Evolutionary conservation across 192 early-diverging fungal genomes (phyloP), one percentile per base, ranked within the genome.

Genomic region (Umbelopsis ramanniana): DNA sequence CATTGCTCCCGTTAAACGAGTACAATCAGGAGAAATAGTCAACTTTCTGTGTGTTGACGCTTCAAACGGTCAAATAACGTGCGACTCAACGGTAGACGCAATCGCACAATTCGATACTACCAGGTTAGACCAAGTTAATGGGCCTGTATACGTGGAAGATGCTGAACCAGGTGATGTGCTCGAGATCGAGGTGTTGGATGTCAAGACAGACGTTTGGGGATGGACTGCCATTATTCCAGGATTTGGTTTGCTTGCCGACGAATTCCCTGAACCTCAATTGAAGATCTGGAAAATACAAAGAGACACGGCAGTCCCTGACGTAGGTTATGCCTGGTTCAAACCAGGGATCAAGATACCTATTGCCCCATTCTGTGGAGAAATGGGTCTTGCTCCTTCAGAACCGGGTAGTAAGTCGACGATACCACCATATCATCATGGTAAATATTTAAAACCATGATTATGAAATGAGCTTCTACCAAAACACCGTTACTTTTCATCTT

Each of bases 201-300:
- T 35, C 70, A 72, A 15, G 40, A 66, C 43, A 55, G 72, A 17
- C 19, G 48, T 50, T 71, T 63, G 57, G 57, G 57, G 57, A 0
- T 63, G 57, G 57, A 63, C 57, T 37, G 57, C 29, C 14, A 63
- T 63, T 22, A 63, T 63, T 26, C 57, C 57, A 5, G 37, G 37
- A 2, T 63, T 63, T 19, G 57, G 57, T 10, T 22, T 63, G 57
- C 37, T 63, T 29, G 57, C 57, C 6, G 57, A 63, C 17, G 57
- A 63, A 26, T 63, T 63, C 24, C 12, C 57, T 5, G 57, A 63
- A 22, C 57, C 57, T 63, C 29, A 29, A 15, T 17, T 63, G 10
- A 63, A 63, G 57, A 63, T 63, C 2, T 63, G 57, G 57, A 29
- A 63, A 17, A 63, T 63, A 37, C 17, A 63, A 29, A 29, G 57